Percentiles rank a stretch among this genome's conserved stretches.
Conservation (phyloP, 129 eudicot species). For the Gnaphalium uliginosum region DNA sequence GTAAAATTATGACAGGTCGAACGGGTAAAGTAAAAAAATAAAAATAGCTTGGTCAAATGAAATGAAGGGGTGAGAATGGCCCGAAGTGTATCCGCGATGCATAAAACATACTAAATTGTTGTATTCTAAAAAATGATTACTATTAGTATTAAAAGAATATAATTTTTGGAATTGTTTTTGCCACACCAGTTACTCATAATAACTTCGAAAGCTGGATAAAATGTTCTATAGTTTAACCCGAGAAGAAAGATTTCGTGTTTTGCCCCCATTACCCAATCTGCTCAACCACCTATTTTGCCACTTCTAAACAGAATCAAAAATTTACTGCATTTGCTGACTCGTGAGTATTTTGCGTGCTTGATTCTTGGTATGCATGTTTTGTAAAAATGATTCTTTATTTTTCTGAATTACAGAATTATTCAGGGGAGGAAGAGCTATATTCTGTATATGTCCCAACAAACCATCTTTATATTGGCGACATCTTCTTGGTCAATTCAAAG, state of each 20-base stretch:
- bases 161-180: neutral
- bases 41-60: neutral
- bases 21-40: too few relatives aligned
- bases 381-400: neutral
- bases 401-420: constrained; percentile 45
- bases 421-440: constrained; percentile 82
- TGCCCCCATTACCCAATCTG: neutral
- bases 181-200: neutral
- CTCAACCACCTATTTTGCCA: neutral
- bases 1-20: neutral
- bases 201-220: neutral
- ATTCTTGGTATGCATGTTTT: neutral
- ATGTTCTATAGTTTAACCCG: neutral
- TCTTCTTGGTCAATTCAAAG: constrained; percentile 70
- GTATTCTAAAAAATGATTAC: too few relatives aligned
- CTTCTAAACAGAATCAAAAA: neutral
- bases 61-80: neutral
- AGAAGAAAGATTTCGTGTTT: neutral
- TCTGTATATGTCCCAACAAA: constrained; percentile 86
- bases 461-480: constrained; percentile 85
- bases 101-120: too few relatives aligned
- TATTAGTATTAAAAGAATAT: neutral
- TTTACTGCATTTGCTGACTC: neutral
- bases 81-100: neutral
- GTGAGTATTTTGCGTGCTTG: neutral